These are phyloP conservation scores for Phyllosticta citriasiana DNA, from an alignment of 2,329 filamentous ascomycete genomes.

Conservation along the genomic window DNA sequence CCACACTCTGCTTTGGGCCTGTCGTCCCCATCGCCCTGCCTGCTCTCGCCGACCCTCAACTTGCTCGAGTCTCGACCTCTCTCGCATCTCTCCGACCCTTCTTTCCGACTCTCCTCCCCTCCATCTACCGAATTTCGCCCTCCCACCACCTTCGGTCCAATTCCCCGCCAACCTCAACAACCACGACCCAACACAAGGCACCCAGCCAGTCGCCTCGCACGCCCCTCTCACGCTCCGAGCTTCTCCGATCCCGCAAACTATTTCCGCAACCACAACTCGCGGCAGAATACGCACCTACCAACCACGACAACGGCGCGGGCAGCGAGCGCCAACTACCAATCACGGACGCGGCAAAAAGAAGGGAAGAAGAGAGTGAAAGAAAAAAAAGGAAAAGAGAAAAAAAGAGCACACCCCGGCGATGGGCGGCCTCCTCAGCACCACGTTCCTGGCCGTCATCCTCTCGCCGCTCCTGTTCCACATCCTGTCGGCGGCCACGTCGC, in stretches of 20 bases:
- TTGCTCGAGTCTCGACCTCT: not conserved
- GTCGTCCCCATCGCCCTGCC: not conserved
- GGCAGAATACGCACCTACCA: not conserved
- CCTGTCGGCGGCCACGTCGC: not conserved
- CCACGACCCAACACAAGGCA: not conserved
- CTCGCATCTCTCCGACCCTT: not conserved
- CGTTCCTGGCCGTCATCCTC: slow-evolving; percentile 2
- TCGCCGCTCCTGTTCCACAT: slow-evolving; percentile 5
- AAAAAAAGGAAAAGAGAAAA: not conserved
- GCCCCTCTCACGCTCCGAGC: not conserved
- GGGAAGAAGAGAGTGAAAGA: not conserved
- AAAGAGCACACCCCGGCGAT: not conserved
- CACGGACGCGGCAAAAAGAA: not conserved
- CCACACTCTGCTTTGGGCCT: not conserved
- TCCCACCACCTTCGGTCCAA: not conserved
- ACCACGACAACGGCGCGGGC: not conserved
- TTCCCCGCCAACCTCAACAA: not conserved
- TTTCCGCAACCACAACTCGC: not conserved
- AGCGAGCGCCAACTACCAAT: not conserved
- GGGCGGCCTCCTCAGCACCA: slow-evolving; percentile 2
- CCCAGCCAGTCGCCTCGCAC: not conserved
- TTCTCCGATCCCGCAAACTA: not conserved
- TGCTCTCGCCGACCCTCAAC: not conserved
- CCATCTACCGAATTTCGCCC: not conserved
- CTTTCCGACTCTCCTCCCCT: not conserved